Conservation (phyloP, 2,329 filamentous ascomycete species). For the Exophiala sideris region DNA sequence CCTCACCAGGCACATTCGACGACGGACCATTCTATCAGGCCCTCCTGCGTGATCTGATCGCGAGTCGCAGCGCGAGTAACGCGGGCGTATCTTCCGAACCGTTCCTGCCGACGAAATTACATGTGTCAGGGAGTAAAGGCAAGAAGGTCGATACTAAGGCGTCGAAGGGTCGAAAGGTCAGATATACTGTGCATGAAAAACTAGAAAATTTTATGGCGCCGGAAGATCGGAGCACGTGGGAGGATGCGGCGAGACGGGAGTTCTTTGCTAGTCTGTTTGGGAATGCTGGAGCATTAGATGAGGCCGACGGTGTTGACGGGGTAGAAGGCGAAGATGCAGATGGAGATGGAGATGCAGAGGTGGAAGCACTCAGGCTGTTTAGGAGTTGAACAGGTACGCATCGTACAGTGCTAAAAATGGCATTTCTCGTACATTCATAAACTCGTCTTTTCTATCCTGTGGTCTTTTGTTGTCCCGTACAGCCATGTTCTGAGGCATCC, state of each 20-base stretch:
- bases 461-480: neutral
- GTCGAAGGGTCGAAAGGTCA: constrained; percentile 89
- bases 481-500: neutral
- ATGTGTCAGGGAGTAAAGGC: constrained; percentile 43
- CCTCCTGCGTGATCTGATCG: constrained; percentile 86
- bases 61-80: constrained; percentile 61
- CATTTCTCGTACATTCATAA: neutral
- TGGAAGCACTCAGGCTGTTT: constrained; percentile 36
- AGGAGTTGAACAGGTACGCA: constrained; percentile 7
- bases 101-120: constrained; percentile 36
- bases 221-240: constrained; percentile 70
- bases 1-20: constrained; percentile 70
- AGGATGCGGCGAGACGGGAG: constrained; percentile 69
- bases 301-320: constrained; percentile 53
- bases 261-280: constrained; percentile 75
- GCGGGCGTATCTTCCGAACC: constrained; percentile 37
- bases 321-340: constrained; percentile 43
- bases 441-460: neutral
- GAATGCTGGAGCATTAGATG: constrained; percentile 63
- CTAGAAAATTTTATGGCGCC: constrained; percentile 97
- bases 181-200: constrained; percentile 95
- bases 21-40: constrained; percentile 94
- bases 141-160: constrained; percentile 93
- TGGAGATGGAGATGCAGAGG: constrained; percentile 29
- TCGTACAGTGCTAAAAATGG: no score